phyloP scores from a whole-genome alignment of 208 protist species.

The Crithidia sp. region DNA sequence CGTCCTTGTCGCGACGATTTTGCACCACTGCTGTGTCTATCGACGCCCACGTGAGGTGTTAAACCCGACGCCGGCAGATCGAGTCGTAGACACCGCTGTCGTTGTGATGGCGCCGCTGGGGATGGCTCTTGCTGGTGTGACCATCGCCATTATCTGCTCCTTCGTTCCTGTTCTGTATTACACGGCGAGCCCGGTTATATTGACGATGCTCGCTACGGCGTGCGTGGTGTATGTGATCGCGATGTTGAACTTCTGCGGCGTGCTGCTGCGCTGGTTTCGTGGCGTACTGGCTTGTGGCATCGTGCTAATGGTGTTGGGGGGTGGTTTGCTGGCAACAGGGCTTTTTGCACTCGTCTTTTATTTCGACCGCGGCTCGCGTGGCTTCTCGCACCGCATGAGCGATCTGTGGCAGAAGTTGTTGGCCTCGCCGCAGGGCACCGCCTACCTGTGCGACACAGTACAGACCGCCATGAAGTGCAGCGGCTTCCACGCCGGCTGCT shows the following conservation, averaged over 20 bases:
- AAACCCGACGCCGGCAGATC: constrained; percentile 34
- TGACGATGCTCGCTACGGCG: constrained; percentile 37
- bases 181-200: constrained; percentile 32
- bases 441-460: constrained; percentile 32
- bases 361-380: constrained; percentile 17
- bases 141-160: constrained; percentile 28
- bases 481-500: constrained; percentile 60
- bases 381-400: constrained; percentile 23
- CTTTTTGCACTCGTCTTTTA: constrained; percentile 5
- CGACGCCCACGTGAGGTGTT: constrained; percentile 55
- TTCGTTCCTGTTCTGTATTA: constrained; percentile 35
- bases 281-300: constrained; percentile 37
- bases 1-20: constrained; percentile 19
- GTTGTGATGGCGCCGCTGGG: constrained; percentile 25
- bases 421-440: constrained; percentile 9
- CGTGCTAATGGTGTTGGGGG: constrained; percentile 31
- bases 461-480: constrained; percentile 57
- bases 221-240: constrained; percentile 29
- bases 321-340: constrained; percentile 41
- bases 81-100: constrained; percentile 24
- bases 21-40: constrained; percentile 35
- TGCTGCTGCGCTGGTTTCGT: constrained; percentile 43
- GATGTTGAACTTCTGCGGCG: constrained; percentile 36
- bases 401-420: constrained; percentile 33
- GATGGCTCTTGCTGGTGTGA: constrained; percentile 20